Evolutionary conservation across 164 flowering plant species (phyloP).

Genomic region (Piper longum): DNA sequence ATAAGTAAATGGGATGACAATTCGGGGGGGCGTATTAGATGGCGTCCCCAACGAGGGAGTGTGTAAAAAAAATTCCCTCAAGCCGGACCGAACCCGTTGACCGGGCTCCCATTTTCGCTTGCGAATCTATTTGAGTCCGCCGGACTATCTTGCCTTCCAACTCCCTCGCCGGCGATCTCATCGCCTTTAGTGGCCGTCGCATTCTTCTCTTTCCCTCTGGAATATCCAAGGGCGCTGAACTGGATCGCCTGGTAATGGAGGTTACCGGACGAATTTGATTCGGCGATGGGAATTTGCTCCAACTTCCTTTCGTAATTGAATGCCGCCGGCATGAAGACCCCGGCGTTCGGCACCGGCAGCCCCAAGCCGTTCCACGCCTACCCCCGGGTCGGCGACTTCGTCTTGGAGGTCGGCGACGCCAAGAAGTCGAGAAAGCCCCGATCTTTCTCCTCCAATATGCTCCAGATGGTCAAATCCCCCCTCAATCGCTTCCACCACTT

Average conservation of each 20-base stretch:
- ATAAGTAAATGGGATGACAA: no score
- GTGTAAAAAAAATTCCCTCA: no score
- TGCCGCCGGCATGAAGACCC: constrained; percentile 26
- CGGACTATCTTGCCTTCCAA: no score
- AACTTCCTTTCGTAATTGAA: neutral
- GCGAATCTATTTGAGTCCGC: no score
- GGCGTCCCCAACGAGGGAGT: no score
- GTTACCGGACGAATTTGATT: neutral
- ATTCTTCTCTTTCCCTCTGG: no score
- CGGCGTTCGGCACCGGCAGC: constrained; percentile 35
- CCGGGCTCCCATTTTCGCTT: no score
- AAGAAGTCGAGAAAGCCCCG: constrained; percentile 40
- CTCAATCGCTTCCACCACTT: constrained; percentile 36
- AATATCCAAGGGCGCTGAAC: neutral
- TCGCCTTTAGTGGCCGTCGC: no score
- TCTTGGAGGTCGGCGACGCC: constrained; percentile 58
- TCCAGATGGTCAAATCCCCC: constrained; percentile 47
- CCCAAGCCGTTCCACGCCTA: constrained; percentile 65
- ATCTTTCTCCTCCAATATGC: constrained; percentile 13
- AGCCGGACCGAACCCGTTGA: no score
- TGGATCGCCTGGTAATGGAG: neutral
- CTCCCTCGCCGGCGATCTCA: no score
- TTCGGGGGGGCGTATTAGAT: no score
- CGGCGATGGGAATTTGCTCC: neutral
- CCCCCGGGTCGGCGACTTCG: constrained; percentile 63